phyloP scores from a whole-genome alignment of 225 moss, liverwort and hornwort genomes.

The Bryoerythrophyllum caledonicum region DNA sequence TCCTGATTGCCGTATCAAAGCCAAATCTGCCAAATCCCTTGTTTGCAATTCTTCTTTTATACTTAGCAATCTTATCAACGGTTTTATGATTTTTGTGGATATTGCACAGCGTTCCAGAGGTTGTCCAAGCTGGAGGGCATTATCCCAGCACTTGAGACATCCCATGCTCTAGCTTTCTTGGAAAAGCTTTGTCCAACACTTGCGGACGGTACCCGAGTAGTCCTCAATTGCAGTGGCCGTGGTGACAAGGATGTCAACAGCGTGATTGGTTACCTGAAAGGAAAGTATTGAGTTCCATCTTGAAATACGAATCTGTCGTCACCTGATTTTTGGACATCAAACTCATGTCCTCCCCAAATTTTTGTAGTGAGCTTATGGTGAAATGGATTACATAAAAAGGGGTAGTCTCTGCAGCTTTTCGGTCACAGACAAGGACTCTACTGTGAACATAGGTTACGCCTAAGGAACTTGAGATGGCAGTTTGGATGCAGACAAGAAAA shows the following conservation, averaged over 20 bases:
- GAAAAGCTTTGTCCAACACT: conserved; percentile 86
- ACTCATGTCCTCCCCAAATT: conserved; percentile 2
- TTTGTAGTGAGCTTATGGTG: conserved; percentile 28
- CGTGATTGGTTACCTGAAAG: conserved; percentile 66
- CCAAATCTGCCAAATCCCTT: not conserved
- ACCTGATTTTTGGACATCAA: not conserved
- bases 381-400: not conserved
- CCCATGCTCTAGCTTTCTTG: conserved; percentile 86
- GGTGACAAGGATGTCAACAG: conserved; percentile 99
- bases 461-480: not conserved
- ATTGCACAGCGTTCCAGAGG: conserved; percentile 73
- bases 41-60: not conserved
- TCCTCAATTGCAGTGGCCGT: conserved; percentile 85
- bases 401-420: conserved; percentile 9
- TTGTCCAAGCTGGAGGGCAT: conserved; percentile 89
- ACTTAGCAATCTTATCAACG: not conserved
- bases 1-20: not conserved
- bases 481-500: not conserved
- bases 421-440: not conserved
- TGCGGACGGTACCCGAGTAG: conserved; percentile 70
- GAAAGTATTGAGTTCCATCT: conserved; percentile 33
- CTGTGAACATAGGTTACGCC: conserved; percentile 2
- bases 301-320: not conserved
- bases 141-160: conserved; percentile 94
- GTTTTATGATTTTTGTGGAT: conserved; percentile 13